Base-by-base conservation (phyloP, 495 filamentous ascomycete species). In the Poronia punctata region DNA sequence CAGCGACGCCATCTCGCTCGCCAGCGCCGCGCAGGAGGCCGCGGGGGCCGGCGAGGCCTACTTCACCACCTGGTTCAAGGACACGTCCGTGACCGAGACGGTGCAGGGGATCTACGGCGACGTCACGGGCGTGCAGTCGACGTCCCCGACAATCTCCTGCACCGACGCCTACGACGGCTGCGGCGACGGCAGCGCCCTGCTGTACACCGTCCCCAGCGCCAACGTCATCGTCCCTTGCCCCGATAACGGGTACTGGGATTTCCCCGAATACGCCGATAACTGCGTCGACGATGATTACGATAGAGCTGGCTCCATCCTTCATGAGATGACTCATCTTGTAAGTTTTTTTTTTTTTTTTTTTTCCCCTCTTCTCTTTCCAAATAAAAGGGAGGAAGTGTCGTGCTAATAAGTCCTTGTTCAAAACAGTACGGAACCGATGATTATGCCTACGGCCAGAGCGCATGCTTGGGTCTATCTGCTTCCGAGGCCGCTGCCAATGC, bases 261-360 rank as follows among this genome's bases (percentile, higher is more conserved):
- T 58, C 39, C 54, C 54, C 0, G 54, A 58, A 43, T 35, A 45
- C 4, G 52, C 54, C 7, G 19, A 42, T 12, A 55, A 35, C 31
- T 58, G 54, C 33, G 42, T 45, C 0, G 52, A 55, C 31, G 52
- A 55, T 36, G 54, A 58, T 26, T 52, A 55, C 37, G 54, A 58
- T 36, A 48, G 40, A n/a, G 54, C 41, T 12, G 54, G 54, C 29
- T 49, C 45, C 35, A 58, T 58, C 45, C 41, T 58, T 4, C 54
- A 58, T 31, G 54, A 55, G 45, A 48, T 52, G 22, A 52, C 52
- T n/a, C 53, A 57, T 36, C 40, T 57, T 23, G 42, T 45, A 20
- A 31, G 42, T 27, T 5, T 19, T 8, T 3, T 8, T 2, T 2
- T 19, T 27, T 20, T 11, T 15, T 11, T 11, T 37, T n/a, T n/a